These are phyloP conservation scores for Tulasnella calospora DNA, from an alignment of 768 basidiomycete genomes.

Conservation along the genomic window DNA sequence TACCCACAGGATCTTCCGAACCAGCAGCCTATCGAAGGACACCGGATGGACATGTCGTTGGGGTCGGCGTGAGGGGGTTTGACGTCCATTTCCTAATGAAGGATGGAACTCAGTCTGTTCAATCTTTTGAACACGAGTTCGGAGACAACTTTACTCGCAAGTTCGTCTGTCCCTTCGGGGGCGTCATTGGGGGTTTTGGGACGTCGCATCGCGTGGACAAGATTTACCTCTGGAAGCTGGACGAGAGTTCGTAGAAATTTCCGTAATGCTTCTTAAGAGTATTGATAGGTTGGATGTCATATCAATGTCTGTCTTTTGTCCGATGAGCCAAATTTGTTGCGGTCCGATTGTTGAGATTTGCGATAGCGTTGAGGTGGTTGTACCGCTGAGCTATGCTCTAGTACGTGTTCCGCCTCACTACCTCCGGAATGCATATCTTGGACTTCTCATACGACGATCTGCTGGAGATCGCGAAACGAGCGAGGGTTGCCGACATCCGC, in stretches of 20 bases:
- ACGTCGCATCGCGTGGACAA: background rate
- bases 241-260: background rate
- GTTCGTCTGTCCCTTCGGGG: background rate
- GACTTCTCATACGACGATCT: background rate
- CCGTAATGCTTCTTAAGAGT: no score
- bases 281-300: no score
- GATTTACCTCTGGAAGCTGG: background rate
- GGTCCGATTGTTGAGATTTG: background rate
- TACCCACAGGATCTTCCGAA: background rate
- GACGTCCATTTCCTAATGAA: background rate
- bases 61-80: background rate
- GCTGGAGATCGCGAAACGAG: background rate
- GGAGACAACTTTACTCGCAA: background rate
- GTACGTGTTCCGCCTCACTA: no score
- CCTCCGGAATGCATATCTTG: background rate
- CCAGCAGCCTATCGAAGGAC: background rate
- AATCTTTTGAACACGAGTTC: background rate
- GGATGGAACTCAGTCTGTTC: background rate
- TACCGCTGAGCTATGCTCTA: no score
- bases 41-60: background rate
- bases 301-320: no score
- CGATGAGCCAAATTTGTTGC: background rate
- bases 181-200: background rate
- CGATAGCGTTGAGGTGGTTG: background rate
- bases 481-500: background rate